Base-by-base conservation (phyloP, 2,329 filamentous ascomycete species). In the Madurella fahalii region DNA sequence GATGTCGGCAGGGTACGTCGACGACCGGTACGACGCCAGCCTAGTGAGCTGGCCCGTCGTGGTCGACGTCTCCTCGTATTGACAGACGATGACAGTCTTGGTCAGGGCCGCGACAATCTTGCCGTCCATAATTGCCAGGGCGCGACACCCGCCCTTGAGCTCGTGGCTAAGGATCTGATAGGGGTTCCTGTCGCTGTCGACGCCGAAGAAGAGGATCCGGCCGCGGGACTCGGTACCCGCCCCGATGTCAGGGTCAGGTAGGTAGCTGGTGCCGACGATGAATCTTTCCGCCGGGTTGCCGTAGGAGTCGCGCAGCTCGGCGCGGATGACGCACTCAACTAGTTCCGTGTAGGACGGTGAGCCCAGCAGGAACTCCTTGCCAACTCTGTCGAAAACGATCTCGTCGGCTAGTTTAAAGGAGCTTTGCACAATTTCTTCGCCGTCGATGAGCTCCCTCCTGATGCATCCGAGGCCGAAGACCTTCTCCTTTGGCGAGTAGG, bases 341-440 rank as follows among this genome's bases (percentile, higher is more conserved):
- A 97, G 74, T 71, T 99, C 94, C 2, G 75, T 63, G 2, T 72
- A 69, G 2, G 71, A 68, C 0, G 72, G 72, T 8, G 66, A 67
- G 11, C 78, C 72, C 13, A 97, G 72, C 7, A 79, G 68, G 58
- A 89, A 86, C 0, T 85, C 82, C 61, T 87, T 71, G 1, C 83
- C 90, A 0, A 96, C 77, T 49, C 87, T 81, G 57, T 88, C 84
- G 69, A 97, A 96, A 16, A 90, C 76, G 34, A 96, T 84, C 66
- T 97, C 94, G 64, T 99, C 93, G 1, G 95, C 91, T 1, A 99
- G 80, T 64, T 87, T 87, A 66, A 99, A 89, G n/a, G 85, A 85
- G 64, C 89, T 93, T 9, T 82, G 81, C 12, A 96, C 79, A 3
- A 85, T 71, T 69, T 99, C 94, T 60, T 84, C 84, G 13, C 87